Evolutionary conservation across 1,284 basidiomycete genomes (phyloP).

Genomic region (Ceratobasidium sp.): DNA sequence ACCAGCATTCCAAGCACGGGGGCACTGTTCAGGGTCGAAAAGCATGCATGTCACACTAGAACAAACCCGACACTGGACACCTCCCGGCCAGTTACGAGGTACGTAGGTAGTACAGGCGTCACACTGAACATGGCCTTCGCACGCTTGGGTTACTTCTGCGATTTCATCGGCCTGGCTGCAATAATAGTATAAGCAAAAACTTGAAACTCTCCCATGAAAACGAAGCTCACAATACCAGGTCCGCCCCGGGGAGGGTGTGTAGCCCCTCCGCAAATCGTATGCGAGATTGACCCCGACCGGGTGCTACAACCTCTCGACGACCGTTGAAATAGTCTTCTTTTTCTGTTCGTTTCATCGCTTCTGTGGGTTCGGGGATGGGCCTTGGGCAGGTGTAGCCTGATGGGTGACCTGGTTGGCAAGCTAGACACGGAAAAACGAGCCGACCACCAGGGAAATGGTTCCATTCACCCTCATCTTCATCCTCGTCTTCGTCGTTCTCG

Average conservation of each 20-base stretch:
- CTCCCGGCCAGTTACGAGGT: constrained; percentile 18
- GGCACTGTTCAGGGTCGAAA: constrained; percentile 32
- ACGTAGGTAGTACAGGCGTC: constrained; percentile 13
- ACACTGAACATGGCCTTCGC: constrained; percentile 25
- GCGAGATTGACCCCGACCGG: constrained; percentile 6
- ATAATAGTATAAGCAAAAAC: not conserved
- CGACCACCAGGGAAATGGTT: constrained; percentile 36
- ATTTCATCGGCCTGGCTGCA: constrained; percentile 11
- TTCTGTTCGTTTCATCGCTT: constrained; percentile 24
- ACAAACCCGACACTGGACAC: constrained; percentile 11
- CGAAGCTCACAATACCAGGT: constrained; percentile 8
- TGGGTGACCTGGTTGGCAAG: constrained; percentile 36
- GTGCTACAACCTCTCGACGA: not conserved
- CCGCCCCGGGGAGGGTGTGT: constrained; percentile 8
- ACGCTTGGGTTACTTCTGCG: constrained; percentile 27
- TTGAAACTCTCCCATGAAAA: not conserved
- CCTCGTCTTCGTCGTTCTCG: constrained; percentile 37
- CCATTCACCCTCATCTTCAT: constrained; percentile 27
- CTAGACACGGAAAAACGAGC: constrained; percentile 44
- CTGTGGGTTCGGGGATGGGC: constrained; percentile 43
- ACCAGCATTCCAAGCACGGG: not conserved
- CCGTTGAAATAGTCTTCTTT: constrained; percentile 27
- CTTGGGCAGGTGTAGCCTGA: constrained; percentile 37
- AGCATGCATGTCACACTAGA: not conserved
- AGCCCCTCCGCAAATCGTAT: constrained; percentile 20